Conservation (phyloP, 1,139 yeast genomes). For the Meyerozyma guilliermondii region DNA sequence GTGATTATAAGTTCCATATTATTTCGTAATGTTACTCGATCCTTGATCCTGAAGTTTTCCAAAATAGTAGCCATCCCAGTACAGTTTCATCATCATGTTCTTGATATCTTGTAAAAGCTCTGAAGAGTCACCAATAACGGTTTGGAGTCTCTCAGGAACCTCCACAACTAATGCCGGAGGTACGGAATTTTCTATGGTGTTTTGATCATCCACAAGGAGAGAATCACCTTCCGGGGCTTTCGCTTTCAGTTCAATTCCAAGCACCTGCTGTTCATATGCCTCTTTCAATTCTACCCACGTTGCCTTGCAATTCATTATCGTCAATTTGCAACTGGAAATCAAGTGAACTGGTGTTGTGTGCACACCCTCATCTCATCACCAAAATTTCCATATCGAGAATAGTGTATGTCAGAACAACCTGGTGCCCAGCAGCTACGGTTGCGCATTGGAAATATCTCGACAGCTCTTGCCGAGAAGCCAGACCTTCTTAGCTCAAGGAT, state of each 20-base stretch:
- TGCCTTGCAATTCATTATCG: background rate
- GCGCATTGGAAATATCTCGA: constrained; percentile 68
- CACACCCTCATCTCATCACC: constrained; percentile 1
- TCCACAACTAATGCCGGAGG: background rate
- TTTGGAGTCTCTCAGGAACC: background rate
- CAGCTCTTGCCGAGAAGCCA: constrained; percentile 40
- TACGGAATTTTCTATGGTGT: background rate
- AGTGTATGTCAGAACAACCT: background rate
- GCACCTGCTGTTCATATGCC: background rate
- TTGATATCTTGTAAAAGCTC: background rate
- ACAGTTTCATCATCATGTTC: constrained; percentile 1
- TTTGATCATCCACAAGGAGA: background rate
- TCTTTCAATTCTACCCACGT: background rate
- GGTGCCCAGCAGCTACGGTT: constrained; percentile 26
- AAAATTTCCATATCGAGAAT: background rate
- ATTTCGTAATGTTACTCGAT: background rate
- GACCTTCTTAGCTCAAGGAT: constrained; percentile 43
- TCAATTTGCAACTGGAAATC: background rate
- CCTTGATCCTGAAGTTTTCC: background rate
- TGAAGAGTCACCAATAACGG: background rate
- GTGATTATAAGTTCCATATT: background rate
- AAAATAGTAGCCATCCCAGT: constrained; percentile 2
- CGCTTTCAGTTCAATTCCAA: background rate
- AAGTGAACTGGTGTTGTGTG: background rate
- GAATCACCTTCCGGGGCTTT: background rate